Conservation (phyloP, 306 rosid genomes). For the Prunus mume region DNA sequence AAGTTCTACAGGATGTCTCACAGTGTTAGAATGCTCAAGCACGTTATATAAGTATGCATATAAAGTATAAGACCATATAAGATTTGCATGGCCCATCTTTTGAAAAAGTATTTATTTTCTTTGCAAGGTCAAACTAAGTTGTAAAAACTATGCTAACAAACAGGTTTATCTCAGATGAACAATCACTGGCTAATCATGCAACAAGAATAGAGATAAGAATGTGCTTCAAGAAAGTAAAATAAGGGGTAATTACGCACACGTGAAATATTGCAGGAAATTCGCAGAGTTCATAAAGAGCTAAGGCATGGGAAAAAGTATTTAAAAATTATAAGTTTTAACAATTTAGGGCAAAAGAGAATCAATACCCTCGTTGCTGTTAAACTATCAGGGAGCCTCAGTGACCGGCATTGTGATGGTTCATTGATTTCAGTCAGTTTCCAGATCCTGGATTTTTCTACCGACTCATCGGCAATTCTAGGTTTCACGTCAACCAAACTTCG, state of each 20-base stretch:
- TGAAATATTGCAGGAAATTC: too few species aligned
- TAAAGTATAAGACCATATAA: background rate
- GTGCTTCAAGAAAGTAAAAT: background rate
- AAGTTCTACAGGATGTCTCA: background rate
- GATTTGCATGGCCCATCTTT: background rate
- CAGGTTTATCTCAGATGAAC: background rate
- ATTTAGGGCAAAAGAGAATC: background rate
- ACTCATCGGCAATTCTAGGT: constrained; percentile 86
- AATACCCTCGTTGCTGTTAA: constrained; percentile 78
- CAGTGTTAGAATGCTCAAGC: background rate
- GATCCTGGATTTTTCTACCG: constrained; percentile 77
- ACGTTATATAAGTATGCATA: background rate
- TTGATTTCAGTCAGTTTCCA: constrained; percentile 88
- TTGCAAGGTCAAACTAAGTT: background rate
- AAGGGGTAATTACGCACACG: too few species aligned
- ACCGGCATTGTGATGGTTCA: constrained; percentile 81
- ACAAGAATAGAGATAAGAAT: background rate
- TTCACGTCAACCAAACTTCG: constrained; percentile 84
- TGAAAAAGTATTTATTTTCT: background rate
- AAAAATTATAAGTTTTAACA: background rate
- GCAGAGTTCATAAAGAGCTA: background rate
- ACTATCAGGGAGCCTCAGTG: constrained; percentile 82
- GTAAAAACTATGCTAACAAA: background rate
- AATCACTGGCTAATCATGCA: background rate
- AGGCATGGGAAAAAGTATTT: background rate